phyloP scores from a whole-genome alignment of 1,284 basidiomycete genomes.

The Ceratobasidium sp. region DNA sequence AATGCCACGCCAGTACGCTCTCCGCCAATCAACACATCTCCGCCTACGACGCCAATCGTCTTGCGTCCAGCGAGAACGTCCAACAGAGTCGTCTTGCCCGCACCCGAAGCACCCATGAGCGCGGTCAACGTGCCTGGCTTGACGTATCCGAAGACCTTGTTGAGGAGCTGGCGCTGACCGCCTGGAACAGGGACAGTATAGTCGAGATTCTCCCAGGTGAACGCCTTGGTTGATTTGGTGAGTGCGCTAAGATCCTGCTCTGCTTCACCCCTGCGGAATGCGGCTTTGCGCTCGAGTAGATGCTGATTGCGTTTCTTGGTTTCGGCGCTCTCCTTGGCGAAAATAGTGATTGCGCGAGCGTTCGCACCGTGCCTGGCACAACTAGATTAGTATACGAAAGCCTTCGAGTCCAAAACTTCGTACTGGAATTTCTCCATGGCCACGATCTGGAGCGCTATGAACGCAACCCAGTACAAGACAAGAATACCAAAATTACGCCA shows the following conservation, averaged over 20 bases:
- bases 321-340: constrained; percentile 78
- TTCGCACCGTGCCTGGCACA: constrained; percentile 64
- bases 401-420: constrained; percentile 52
- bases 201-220: constrained; percentile 62
- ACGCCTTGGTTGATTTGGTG: constrained; percentile 53
- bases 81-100: constrained; percentile 65
- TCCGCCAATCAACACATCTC: constrained; percentile 67
- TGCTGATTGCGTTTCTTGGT: constrained; percentile 73
- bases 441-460: constrained; percentile 73
- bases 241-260: constrained; percentile 36
- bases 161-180: constrained; percentile 63
- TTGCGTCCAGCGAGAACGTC: constrained; percentile 68
- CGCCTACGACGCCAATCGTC: constrained; percentile 63
- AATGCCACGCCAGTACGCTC: constrained; percentile 62
- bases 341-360: constrained; percentile 69
- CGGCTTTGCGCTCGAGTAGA: constrained; percentile 68
- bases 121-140: constrained; percentile 68
- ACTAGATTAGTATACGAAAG: neutral
- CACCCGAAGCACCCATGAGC: constrained; percentile 71
- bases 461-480: constrained; percentile 73
- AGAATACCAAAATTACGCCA: constrained; percentile 59
- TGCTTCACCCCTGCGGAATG: constrained; percentile 37
- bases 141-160: constrained; percentile 68
- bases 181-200: constrained; percentile 66
- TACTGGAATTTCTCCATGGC: constrained; percentile 75